These are phyloP conservation scores for Cryptosporidium bovis DNA, from an alignment of 169 alveolate species.

Conservation along the genomic window DNA sequence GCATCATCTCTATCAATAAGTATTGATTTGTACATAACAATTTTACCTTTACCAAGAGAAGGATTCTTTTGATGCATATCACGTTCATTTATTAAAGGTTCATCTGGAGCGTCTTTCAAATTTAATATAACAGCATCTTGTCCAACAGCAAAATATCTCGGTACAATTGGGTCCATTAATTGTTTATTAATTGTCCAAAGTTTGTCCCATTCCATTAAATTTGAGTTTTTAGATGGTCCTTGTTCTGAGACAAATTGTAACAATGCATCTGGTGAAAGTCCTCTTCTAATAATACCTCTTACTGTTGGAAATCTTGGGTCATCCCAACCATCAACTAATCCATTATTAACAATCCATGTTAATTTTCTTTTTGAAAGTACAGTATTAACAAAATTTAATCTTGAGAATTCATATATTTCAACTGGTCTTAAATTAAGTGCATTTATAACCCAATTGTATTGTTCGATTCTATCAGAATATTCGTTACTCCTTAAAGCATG, in stretches of 20 bases:
- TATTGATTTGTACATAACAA: conserved; percentile 81
- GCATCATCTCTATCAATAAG: conserved; percentile 93
- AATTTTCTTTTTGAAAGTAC: conserved; percentile 96
- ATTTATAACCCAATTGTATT: conserved; percentile 94
- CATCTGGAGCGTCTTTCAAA: conserved; percentile 82
- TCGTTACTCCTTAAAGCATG: conserved; percentile 98
- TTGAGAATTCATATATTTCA: conserved; percentile 93
- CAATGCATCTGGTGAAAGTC: conserved; percentile 96
- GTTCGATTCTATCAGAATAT: conserved; percentile 95
- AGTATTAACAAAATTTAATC: conserved; percentile 93
- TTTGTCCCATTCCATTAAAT: conserved; percentile 99
- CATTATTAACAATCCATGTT: conserved; percentile 94
- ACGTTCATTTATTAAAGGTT: conserved; percentile 80
- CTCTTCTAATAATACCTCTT: conserved; percentile 97
- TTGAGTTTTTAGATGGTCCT: conserved; percentile 97
- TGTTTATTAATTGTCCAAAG: conserved; percentile 97
- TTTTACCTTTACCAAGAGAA: conserved; percentile 88
- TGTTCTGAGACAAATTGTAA: conserved; percentile 95
- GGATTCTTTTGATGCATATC: conserved; percentile 94
- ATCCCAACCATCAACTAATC: conserved; percentile 95
- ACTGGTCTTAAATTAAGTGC: conserved; percentile 89
- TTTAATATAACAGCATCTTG: conserved; percentile 76
- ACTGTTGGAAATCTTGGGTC: conserved; percentile 99
- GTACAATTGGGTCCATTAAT: conserved; percentile 93
- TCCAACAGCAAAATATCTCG: conserved; percentile 93